phyloP scores from a whole-genome alignment of 169 alveolate species.

The Plasmodium blacklocki region DNA sequence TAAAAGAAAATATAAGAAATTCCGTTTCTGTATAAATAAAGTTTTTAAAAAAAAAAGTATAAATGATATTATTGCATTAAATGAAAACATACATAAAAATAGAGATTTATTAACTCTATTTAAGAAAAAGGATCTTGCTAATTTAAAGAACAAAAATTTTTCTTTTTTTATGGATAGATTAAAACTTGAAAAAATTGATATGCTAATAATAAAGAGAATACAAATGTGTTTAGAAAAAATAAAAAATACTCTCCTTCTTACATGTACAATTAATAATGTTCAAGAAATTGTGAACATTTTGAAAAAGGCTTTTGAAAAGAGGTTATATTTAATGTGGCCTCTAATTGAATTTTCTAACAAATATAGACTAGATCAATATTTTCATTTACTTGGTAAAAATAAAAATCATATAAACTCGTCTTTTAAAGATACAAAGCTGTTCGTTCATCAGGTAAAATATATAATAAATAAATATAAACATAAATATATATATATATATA shows the following conservation, averaged over 20 bases:
- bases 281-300: constrained; percentile 35
- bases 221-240: constrained; percentile 40
- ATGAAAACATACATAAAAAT: constrained; percentile 64
- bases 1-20: constrained; percentile 44
- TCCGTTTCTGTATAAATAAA: constrained; percentile 54
- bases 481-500: background rate
- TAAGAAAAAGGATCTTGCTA: constrained; percentile 42
- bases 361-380: constrained; percentile 69
- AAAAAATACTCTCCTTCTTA: constrained; percentile 31
- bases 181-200: constrained; percentile 43
- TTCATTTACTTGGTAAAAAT: constrained; percentile 63
- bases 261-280: constrained; percentile 56
- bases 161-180: constrained; percentile 57
- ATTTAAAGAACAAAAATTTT: constrained; percentile 31
- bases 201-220: constrained; percentile 67
- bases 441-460: constrained; percentile 44
- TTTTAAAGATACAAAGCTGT: constrained; percentile 33
- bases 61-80: constrained; percentile 54
- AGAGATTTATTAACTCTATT: constrained; percentile 40
- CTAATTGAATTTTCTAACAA: constrained; percentile 55
- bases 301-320: constrained; percentile 57
- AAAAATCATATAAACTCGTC: constrained; percentile 31
- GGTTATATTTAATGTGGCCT: constrained; percentile 63
- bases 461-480: background rate
- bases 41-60: constrained; percentile 51